phyloP scores from a whole-genome alignment of 495 filamentous ascomycete species.

The Usnea hakonensis region DNA sequence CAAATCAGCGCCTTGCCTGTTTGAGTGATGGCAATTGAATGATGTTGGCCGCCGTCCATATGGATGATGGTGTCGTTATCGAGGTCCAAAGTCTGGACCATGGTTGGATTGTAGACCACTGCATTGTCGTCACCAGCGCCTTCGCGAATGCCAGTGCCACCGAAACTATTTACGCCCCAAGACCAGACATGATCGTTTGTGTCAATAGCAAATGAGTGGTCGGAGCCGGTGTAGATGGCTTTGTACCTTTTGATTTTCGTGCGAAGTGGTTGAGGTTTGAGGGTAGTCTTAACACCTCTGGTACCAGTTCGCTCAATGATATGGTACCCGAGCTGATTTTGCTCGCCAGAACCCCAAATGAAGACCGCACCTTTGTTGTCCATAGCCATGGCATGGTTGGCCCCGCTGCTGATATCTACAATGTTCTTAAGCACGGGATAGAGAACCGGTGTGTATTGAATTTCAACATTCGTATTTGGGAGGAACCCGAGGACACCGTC shows the following conservation, averaged over 20 bases:
- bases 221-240: conserved; percentile 46
- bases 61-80: conserved; percentile 36
- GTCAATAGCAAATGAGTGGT: conserved; percentile 66
- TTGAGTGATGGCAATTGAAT: conserved; percentile 47
- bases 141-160: conserved; percentile 61
- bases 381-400: conserved; percentile 57
- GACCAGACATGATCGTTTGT: conserved; percentile 61
- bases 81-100: conserved; percentile 51
- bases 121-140: conserved; percentile 60
- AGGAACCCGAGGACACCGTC: conserved; percentile 53
- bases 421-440: conserved; percentile 50
- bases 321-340: conserved; percentile 57
- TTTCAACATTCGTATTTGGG: conserved; percentile 27
- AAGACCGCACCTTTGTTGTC: conserved; percentile 48
- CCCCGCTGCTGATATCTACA: conserved; percentile 47
- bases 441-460: conserved; percentile 43
- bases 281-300: conserved; percentile 20
- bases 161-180: conserved; percentile 87
- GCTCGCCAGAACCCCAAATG: conserved; percentile 57
- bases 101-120: conserved; percentile 48
- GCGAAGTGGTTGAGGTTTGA: conserved; percentile 28
- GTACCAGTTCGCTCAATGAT: conserved; percentile 45
- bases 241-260: conserved; percentile 40
- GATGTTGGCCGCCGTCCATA: conserved; percentile 50
- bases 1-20: conserved; percentile 50